Evolutionary conservation across 1,139 yeast species (phyloP), one percentile per base, ranked within the genome.

Genomic region (Diutina mesorugosa): DNA sequence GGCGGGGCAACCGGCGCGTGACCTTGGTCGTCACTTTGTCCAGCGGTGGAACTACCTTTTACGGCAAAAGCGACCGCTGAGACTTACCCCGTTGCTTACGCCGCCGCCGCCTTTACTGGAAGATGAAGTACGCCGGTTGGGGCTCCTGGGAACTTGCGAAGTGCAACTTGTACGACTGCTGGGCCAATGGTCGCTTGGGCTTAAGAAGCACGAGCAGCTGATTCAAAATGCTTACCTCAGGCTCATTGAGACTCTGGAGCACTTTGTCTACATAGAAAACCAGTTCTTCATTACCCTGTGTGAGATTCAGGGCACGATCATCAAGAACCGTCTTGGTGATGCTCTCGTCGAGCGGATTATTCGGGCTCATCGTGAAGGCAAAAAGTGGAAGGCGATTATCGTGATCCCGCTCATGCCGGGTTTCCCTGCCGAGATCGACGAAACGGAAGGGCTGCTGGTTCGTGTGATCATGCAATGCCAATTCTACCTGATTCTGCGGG

Each of bases 341-440:
- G 99, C 99, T 0, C 75, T 95, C 56, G 98, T 93, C 14, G 98
- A 93, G 67, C 79, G 99, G 65, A 90, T 93, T 57, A 86, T 90
- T 41, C 79, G 90, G 55, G 99, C 99, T 0, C 87, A 88, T 65
- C 79, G 80, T 59, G 88, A 86, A 60, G 83, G 84, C 4, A 87
- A 84, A 57, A 70, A 74, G 30, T 95, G 99, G 99, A 85, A 85
- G 62, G 98, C 98, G 0, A 80, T 90, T 21, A 85, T 93, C 60
- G 80, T 93, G 6, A 90, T 95, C 60, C 99, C 99, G 3, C 75
- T 95, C 63, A 90, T 93, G 95, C 99, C 99, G 1, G 99, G 99
- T 0, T 95, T 95, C 68, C 96, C 89, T 65, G 85, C 96, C 18
- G 90, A 90, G 62, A 96, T 95, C 45, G 98, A 93, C 67, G 83